A percentile compares a stretch with the other conserved stretches of the same genome.
Evolutionary conservation across 768 basidiomycete species (phyloP).

Genomic region (Tulasnella sp.): DNA sequence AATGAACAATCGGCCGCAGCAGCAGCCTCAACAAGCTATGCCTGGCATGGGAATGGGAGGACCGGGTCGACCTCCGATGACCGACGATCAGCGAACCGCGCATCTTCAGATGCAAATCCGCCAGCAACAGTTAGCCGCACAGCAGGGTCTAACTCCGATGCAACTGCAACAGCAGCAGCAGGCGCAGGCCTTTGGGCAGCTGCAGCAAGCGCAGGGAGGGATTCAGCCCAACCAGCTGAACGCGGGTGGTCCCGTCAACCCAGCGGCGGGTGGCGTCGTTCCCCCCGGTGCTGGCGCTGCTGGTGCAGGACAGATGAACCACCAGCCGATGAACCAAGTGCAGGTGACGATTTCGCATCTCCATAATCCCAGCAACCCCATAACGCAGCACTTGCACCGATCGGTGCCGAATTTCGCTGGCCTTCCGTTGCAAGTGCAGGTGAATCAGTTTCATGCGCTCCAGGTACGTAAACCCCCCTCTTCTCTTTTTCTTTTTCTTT

Average conservation of each 20-base stretch:
- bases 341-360: background rate
- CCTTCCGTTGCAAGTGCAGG: conserved; percentile 4
- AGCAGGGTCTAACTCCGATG: background rate
- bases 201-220: background rate
- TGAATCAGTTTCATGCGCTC: conserved; percentile 18
- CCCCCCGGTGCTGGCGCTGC: background rate
- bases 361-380: conserved; percentile 5
- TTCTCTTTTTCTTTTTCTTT: too few relatives aligned
- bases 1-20: conserved; percentile 3
- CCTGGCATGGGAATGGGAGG: conserved; percentile 8
- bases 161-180: conserved; percentile 20
- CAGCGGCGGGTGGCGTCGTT: background rate
- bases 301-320: background rate
- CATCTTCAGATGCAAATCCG: conserved; percentile 23
- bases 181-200: background rate
- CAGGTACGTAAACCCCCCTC: conserved; percentile 17
- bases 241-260: background rate
- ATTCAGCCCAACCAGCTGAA: background rate
- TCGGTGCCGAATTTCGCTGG: conserved; percentile 8
- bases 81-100: conserved; percentile 14
- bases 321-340: background rate
- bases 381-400: conserved; percentile 20
- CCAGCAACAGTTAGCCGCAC: conserved; percentile 12
- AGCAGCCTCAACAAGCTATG: background rate
- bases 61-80: conserved; percentile 9